Conservation (phyloP, 2,329 filamentous ascomycete species). For the Exophiala sp. region DNA sequence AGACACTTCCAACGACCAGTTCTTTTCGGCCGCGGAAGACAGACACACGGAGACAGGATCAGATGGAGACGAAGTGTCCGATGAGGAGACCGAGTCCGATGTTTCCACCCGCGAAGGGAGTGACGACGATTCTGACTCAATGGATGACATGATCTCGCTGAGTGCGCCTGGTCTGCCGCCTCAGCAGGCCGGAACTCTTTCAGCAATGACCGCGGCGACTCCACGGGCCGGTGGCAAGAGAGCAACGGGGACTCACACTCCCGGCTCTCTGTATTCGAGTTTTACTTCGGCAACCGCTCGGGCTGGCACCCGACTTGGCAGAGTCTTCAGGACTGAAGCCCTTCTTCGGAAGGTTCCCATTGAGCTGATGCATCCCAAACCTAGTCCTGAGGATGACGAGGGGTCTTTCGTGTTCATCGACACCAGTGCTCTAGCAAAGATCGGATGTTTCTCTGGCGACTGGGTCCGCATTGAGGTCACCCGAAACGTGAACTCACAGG, state of each 20-base stretch:
- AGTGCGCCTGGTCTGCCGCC: slow-evolving; percentile 71
- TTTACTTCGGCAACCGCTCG: slow-evolving; percentile 79
- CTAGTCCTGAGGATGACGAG: slow-evolving; percentile 76
- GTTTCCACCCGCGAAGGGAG: slow-evolving; percentile 49
- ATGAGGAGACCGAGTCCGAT: slow-evolving; percentile 59
- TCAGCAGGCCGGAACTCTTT: slow-evolving; percentile 71
- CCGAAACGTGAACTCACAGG: slow-evolving; percentile 52
- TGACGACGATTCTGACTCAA: slow-evolving; percentile 78
- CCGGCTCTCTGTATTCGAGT: slow-evolving; percentile 81
- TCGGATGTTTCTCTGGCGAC: slow-evolving; percentile 95
- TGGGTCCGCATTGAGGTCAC: slow-evolving; percentile 83
- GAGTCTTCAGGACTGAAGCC: slow-evolving; percentile 77
- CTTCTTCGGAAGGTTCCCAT: slow-evolving; percentile 66
- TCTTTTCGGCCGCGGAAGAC: slow-evolving; percentile 87
- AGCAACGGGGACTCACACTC: slow-evolving; percentile 69
- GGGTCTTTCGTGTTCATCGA: slow-evolving; percentile 85
- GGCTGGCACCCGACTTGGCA: slow-evolving; percentile 64
- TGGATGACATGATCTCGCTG: slow-evolving; percentile 90
- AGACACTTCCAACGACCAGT: slow-evolving; percentile 82
- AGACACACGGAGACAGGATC: slow-evolving; percentile 43
- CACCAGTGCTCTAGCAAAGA: slow-evolving; percentile 73
- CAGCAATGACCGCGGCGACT: slow-evolving; percentile 72
- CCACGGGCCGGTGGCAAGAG: slow-evolving; percentile 67
- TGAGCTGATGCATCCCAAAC: slow-evolving; percentile 78
- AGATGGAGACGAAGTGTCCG: slow-evolving; percentile 50